Evolutionary conservation across 306 rosid genomes (phyloP).

Genomic region (Cicer judaicum): DNA sequence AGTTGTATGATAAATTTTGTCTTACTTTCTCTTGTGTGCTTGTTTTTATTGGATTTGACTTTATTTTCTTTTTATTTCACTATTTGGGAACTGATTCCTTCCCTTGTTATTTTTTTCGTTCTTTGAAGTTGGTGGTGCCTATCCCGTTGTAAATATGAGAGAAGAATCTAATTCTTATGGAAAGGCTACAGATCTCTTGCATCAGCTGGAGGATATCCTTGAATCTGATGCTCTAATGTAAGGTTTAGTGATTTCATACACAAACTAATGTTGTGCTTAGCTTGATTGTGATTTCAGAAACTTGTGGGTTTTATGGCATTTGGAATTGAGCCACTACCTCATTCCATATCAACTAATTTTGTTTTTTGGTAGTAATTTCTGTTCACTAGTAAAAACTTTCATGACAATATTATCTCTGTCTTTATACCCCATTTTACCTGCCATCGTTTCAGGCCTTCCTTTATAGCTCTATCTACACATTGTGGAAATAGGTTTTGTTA

Average conservation of each 20-base stretch:
- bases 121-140: conserved; percentile 3
- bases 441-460: not conserved
- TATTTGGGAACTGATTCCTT: not conserved
- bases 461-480: not conserved
- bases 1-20: no score
- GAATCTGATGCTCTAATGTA: conserved; percentile 79
- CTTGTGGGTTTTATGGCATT: conserved; percentile 4
- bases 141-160: conserved; percentile 44
- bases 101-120: not conserved
- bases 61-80: not conserved
- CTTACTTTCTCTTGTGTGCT: not conserved
- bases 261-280: conserved; percentile 8
- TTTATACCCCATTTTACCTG: not conserved
- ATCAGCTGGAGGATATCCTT: conserved; percentile 66
- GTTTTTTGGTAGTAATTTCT: conserved; percentile 6
- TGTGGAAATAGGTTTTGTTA: not conserved
- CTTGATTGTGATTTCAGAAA: conserved; percentile 23
- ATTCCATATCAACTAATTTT: conserved; percentile 2
- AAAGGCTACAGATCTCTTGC: conserved; percentile 53
- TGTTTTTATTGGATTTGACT: not conserved
- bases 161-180: conserved; percentile 44
- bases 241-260: conserved; percentile 38
- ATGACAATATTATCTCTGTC: conserved; percentile 1
- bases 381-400: not conserved
- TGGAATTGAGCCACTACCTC: conserved; percentile 11